Evolutionary conservation across 192 early-diverging fungal genomes (phyloP), one percentile per base, ranked within the genome.

Genomic region (Bifiguratus adelaidae): DNA sequence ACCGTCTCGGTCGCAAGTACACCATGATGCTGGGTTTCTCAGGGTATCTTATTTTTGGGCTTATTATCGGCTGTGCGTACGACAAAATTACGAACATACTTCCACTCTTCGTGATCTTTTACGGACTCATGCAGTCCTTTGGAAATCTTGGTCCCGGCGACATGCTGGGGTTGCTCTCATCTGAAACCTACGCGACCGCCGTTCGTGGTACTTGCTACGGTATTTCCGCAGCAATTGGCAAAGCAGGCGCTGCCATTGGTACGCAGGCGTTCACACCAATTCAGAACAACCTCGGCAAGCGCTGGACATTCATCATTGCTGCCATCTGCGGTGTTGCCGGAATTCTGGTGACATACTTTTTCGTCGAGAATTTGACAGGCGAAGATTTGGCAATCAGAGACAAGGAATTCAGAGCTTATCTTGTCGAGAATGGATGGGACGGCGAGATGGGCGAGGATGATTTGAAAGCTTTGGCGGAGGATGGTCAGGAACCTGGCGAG

Each of bases 1-100:
- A 79, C 33, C 47, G 29, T 36, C 65, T 79, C 30, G 77, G 77
- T 20, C 75, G 77, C 21, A 65, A 65, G 41, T 62, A 58, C 30
- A 74, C 71, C 23, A 73, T 79, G 75, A 42, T 63, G 0, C 30
- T 62, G 20, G 77, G 77, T 27, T 78, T 79, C 55, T 35, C 77
- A 18, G 33, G 48, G 3, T 64, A 68, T 33, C 71, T 70, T 3
- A 44, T 71, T 13, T 41, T 76, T 25, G 74, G 74, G 7, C 42
- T 76, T 47, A 52, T 73, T 3, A 58, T 76, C 51, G 74, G 74
- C 4, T 56, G 56, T 52, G 61, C 50, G 29, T 70, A 64, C 51
- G 59, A 55, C 29, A 40, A 51, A 7, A 41, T 69, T 24, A 30
- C 55, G 13, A 64, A 60, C 54, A 64, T 58, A 25, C 57, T 67